Base-by-base conservation (phyloP, 1,139 yeast species). In the Suhomyces maxii region DNA sequence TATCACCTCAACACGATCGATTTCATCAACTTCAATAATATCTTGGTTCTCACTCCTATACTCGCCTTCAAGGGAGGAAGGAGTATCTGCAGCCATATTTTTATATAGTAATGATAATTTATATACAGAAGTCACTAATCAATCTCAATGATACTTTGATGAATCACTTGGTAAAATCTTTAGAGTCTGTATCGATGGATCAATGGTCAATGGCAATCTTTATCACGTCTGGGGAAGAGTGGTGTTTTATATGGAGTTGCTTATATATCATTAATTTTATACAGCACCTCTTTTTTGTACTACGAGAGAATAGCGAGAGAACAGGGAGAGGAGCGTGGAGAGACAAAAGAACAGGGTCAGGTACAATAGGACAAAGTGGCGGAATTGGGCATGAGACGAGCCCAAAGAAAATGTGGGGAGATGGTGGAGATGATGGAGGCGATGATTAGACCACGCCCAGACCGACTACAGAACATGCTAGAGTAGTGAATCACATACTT, bases 1-100 rank as follows among this genome's bases (percentile, higher is more conserved):
- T 26, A 46, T 40, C 18, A 36, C 41, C 26, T 42, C 41, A 35
- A 37, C 49, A 12, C 25, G 40, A 7, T 46, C 49, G 12, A 42
- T 26, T 9, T 37, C 48, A 32, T 45, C 46, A 31, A 42, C 43
- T 11, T 46, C 49, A 13, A 46, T 39, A 34, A 40, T 10, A 7
- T 46, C 49, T 8, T 30, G 34, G n/a, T 41, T 30, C 28, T 36
- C 39, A 14, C 28, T 14, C 7, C 32, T 34, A 31, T 34, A 34
- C 34, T 42, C 46, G 40, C 26, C 32, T 25, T 41, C 32, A 25
- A 36, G 23, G 13, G 46, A 26, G 38, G 37, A 39, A 9, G 46
- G 46, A 23, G 41, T 39, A 35, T 40, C 49, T 25, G 45, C 46
- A 13, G 46, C 46, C 49, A 46, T 45, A 18, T 28, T 28, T 9